A percentile compares a stretch with the other conserved stretches of the same genome.
phyloP scores from a whole-genome alignment of 768 basidiomycete genomes.

The Phylloporus rhodoxanthus region DNA sequence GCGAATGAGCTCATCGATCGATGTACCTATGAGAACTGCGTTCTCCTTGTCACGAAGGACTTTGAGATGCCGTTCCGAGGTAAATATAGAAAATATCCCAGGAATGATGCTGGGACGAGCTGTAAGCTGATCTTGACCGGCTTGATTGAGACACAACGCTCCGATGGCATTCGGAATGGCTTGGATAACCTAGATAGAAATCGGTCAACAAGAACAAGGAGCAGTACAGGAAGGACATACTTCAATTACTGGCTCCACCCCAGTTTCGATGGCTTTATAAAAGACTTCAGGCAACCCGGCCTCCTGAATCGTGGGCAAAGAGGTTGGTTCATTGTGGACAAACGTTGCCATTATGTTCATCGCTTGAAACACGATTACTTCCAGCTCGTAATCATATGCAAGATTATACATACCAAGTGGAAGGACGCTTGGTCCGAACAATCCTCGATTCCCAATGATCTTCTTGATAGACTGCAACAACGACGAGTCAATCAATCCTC shows the following conservation, averaged over 20 bases:
- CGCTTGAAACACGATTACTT: slow-evolving; percentile 34
- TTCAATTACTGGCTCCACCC: slow-evolving; percentile 84
- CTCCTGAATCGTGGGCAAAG: slow-evolving; percentile 88
- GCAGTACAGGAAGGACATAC: slow-evolving; percentile 34
- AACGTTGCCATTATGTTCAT: slow-evolving; percentile 96
- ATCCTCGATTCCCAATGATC: slow-evolving; percentile 73
- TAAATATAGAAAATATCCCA: slow-evolving; percentile 79
- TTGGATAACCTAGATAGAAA: slow-evolving; percentile 64
- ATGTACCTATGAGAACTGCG: slow-evolving; percentile 78
- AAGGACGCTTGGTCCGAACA: slow-evolving; percentile 84
- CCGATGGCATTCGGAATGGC: slow-evolving; percentile 94
- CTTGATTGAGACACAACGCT: slow-evolving; percentile 89
- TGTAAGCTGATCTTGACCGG: slow-evolving; percentile 75
- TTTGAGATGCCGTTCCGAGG: slow-evolving; percentile 76
- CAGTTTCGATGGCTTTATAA: slow-evolving; percentile 78
- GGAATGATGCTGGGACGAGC: slow-evolving; percentile 78
- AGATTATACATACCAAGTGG: slow-evolving; percentile 59
- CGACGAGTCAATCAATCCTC: slow-evolving; percentile 89
- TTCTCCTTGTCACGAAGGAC: slow-evolving; percentile 90
- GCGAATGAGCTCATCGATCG: slow-evolving; percentile 91
- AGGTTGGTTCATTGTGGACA: slow-evolving; percentile 98
- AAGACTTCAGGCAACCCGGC: slow-evolving; percentile 83
- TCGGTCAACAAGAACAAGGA: not conserved
- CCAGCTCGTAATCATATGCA: not conserved
- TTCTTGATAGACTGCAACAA: slow-evolving; percentile 80